Conservation (phyloP, 345 rosid genomes). For the Sonneratia alba region DNA sequence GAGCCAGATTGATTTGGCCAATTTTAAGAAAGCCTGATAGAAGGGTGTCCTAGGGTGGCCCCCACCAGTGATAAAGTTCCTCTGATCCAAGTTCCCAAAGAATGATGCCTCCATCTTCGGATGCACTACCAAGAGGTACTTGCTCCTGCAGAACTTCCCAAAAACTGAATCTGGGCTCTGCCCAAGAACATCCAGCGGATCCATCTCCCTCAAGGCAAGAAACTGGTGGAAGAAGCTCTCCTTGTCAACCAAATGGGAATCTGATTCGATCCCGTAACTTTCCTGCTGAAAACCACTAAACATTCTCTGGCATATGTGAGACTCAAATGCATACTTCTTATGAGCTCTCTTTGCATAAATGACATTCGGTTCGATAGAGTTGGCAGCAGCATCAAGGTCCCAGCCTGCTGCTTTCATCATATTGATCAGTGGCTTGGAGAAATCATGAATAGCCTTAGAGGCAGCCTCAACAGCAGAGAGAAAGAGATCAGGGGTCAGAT, state of each 20-base stretch:
- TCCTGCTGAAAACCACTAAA: slow-evolving; percentile 21
- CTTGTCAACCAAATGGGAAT: slow-evolving; percentile 5
- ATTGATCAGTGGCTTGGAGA: slow-evolving; percentile 19
- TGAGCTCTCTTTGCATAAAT: slow-evolving; percentile 21
- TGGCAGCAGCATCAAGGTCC: slow-evolving; percentile 24
- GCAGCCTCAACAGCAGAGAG: slow-evolving; percentile 17
- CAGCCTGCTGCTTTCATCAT: slow-evolving; percentile 25
- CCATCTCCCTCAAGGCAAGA: slow-evolving; percentile 20
- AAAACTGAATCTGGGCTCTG: slow-evolving; percentile 21
- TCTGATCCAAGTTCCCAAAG: slow-evolving; percentile 20
- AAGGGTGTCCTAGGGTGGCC: slow-evolving; percentile 24
- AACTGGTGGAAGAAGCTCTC: slow-evolving; percentile 21
- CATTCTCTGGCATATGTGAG: slow-evolving; percentile 22
- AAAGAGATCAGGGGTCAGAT: slow-evolving; percentile 17
- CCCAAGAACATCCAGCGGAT: slow-evolving; percentile 18
- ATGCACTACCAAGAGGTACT: slow-evolving; percentile 18
- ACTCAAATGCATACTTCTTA: slow-evolving; percentile 21
- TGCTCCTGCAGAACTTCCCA: slow-evolving; percentile 18
- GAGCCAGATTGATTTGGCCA: slow-evolving; percentile 18
- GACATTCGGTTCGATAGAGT: slow-evolving; percentile 19
- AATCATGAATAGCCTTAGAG: slow-evolving; percentile 19
- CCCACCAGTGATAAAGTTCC: slow-evolving; percentile 14
- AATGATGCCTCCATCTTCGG: slow-evolving; percentile 24
- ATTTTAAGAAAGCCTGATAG: slow-evolving; percentile 17
- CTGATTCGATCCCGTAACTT: slow-evolving; percentile 15